Evolutionary conservation across 1,139 yeast species (phyloP), one percentile per base, ranked within the genome.

Genomic region (Kodamaea sp.): DNA sequence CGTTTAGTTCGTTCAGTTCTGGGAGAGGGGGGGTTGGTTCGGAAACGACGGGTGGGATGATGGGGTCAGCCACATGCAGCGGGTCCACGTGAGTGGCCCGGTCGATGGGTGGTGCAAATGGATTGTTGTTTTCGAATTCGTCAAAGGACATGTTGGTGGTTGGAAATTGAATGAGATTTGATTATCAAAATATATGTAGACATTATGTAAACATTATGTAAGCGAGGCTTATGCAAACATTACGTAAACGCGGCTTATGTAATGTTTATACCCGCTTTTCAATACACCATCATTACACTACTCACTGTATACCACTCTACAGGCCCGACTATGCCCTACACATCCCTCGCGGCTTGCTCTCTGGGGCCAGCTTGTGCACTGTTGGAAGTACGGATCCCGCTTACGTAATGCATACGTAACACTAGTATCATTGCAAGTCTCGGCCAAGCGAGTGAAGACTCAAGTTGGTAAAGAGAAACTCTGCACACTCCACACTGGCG

Each of bases 51-150:
- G 24, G 8, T 9, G 32, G 35, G 8, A 31, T 24, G 30, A 12
- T 27, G 20, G 27, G 26, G 20, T 15, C 20, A 15, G 20, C 20
- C 20, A 15, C 20, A 15, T 15, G 20, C 20, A 15, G 20, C 3
- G 20, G 20, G 20, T 15, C 20, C 20, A 15, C 20, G 20, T 15
- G 20, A 15, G 8, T 31, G 12, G 28, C 36, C n/a, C 40, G 40
- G 5, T 44, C 54, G 7, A 46, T 45, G 2, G 71, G 72, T 39
- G 62, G 67, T 5, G 71, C 66, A 56, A 80, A 80, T 3, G 86
- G 87, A 52, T 79, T 81, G 62, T 81, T 81, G 49, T 80, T 79
- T 43, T 71, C 77, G 45, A 79, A 79, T 44, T 79, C 86, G 45
- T 84, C 68, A 8, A 80, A 70, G 2, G 80, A 58, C 82, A 78